Percentiles rank a stretch among this genome's conserved stretches.
Evolutionary conservation across 805 yeast species (phyloP).

Genomic region (Saccharomycopsis olivae): DNA sequence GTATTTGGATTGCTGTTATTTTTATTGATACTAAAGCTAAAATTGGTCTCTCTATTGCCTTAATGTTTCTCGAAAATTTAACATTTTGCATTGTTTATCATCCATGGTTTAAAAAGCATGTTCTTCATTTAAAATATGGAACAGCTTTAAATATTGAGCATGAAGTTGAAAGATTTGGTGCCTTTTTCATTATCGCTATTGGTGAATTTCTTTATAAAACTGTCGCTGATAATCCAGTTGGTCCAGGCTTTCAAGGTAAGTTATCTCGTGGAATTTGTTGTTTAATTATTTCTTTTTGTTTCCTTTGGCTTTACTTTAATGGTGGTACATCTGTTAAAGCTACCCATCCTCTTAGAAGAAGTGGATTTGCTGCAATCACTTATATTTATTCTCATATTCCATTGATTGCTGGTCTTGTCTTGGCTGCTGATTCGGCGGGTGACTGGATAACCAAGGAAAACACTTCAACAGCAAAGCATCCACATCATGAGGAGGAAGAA

Average conservation of each 20-base stretch:
- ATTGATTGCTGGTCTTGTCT: constrained; percentile 37
- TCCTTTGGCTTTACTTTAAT: constrained; percentile 44
- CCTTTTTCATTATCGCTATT: constrained; percentile 52
- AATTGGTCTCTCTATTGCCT: constrained; percentile 33
- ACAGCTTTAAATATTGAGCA: constrained; percentile 60
- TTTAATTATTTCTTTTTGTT: constrained; percentile 36
- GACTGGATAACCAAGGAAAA: constrained; percentile 30
- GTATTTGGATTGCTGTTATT: constrained; percentile 43
- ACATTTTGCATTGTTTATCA: constrained; percentile 31
- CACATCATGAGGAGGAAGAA: constrained; percentile 2
- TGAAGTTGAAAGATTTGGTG: constrained; percentile 49
- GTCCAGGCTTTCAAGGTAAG: constrained; percentile 32
- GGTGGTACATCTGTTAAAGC: constrained; percentile 41
- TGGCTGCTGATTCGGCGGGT: constrained; percentile 52
- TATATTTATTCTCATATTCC: constrained; percentile 43
- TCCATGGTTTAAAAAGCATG: constrained; percentile 34
- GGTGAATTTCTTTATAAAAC: constrained; percentile 51
- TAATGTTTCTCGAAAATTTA: constrained; percentile 32
- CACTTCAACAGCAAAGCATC: constrained; percentile 19
- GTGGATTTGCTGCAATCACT: constrained; percentile 32
- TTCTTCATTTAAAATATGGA: constrained; percentile 33
- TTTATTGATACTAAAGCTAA: constrained; percentile 36
- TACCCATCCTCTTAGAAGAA: constrained; percentile 43
- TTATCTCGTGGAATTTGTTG: constrained; percentile 40
- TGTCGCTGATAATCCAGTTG: constrained; percentile 39